Evolutionary conservation across 2,329 filamentous ascomycete genomes (phyloP), one percentile per base, ranked within the genome.

Genomic region (Fragosphaeria purpurea): DNA sequence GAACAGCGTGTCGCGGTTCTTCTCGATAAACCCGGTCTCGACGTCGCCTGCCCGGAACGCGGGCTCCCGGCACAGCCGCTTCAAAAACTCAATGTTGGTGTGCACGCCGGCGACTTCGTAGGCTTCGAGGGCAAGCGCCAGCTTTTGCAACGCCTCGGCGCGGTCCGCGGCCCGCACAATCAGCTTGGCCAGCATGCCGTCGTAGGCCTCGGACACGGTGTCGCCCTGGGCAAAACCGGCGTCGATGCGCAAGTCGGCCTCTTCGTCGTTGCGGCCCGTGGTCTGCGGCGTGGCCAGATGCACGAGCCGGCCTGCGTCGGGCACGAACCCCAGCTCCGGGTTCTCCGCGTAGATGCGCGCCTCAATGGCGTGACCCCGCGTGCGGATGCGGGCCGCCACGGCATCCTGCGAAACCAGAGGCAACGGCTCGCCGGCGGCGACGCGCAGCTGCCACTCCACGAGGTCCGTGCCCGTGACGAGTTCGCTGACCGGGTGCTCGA

Each of bases 101-200:
- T 87, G 85, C 7, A 94, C 79, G 0, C 93, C 93, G 3, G 91
- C 93, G 9, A 98, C 83, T 67, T 98, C 88, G 63, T 97, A 98
- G 45, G 88, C 78, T 57, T 88, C 84, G 9, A 98, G 72, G 1
- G 93, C 90, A 4, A 83, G 73, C 39, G 82, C 80, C 53, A 98
- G 75, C 65, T 88, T 94, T 52, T 86, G 82, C 46, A 98, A 84
- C 4, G 90, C 88, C 32, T 86, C 84, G 63, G 85, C 79, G 53
- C 93, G 79, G 51, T 85, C 85, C 12, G 80, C 77, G 1, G 87
- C 93, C 52, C 87, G 80, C 6, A 97, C 88, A 59, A 98, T 98
- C 48, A 98, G 78, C 70, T 98, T 98, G 43, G 93, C 88, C 58
- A 98, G 95, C 93, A 98, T 98, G 33, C 93, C 93, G 60, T 98